Evolutionary conservation across 805 yeast species (phyloP).

Genomic region (Myxozyma mucilagina): DNA sequence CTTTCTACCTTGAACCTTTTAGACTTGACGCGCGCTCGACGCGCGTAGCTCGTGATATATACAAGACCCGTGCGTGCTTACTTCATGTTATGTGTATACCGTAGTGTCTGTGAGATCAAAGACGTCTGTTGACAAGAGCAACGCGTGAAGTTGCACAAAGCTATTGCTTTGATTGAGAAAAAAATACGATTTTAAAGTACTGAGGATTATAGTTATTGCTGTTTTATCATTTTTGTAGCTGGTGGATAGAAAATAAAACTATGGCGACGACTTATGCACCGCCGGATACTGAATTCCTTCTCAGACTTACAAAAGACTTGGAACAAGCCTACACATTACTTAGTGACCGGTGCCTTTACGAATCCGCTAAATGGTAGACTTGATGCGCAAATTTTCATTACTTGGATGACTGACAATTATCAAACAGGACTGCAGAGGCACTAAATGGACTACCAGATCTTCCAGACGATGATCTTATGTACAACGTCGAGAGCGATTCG

Average conservation of each 20-base stretch:
- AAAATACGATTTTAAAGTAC: too few species aligned
- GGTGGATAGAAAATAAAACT: background rate
- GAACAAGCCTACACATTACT: slow-evolving; percentile 49
- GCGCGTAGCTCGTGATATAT: background rate
- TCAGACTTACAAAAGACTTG: slow-evolving; percentile 33
- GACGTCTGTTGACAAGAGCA: background rate
- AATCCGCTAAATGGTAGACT: slow-evolving; percentile 70
- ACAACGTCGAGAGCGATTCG: slow-evolving; percentile 1
- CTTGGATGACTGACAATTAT: background rate
- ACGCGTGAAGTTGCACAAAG: background rate
- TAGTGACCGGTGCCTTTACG: slow-evolving; percentile 58
- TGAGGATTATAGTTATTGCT: background rate
- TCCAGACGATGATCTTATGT: slow-evolving; percentile 32
- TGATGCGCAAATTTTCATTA: background rate
- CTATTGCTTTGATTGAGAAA: background rate
- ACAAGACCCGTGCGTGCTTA: background rate
- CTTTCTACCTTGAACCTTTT: background rate
- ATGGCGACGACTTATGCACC: background rate
- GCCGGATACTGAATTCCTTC: slow-evolving; percentile 1
- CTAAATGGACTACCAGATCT: slow-evolving; percentile 54
- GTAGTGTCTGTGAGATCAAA: background rate
- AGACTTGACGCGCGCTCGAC: slow-evolving; percentile 5
- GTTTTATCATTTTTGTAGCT: background rate
- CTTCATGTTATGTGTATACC: background rate
- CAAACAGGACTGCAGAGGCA: slow-evolving; percentile 64